Evolutionary conservation across 306 rosid species (phyloP).

Genomic region (barrel medic (Medicago truncatula)): MtrunA17r5.0-ANR NC_053049.1:42492001-42492500

Average conservation of each 20-base stretch:
- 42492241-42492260: constrained; percentile 46
- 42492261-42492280: constrained; percentile 53
- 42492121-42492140: constrained; percentile 62
- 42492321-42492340: constrained; percentile 25
- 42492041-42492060: constrained; percentile 58
- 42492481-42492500: constrained; percentile 6
- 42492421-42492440: constrained; percentile 12
- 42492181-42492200: constrained; percentile 57
- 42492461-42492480: not conserved
- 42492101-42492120: constrained; percentile 74
- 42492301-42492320: constrained; percentile 23
- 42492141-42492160: constrained; percentile 44
- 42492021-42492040: constrained; percentile 16
- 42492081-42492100: constrained; percentile 79
- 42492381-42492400: constrained; percentile 14
- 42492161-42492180: constrained; percentile 60
- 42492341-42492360: constrained; percentile 28
- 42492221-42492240: constrained; percentile 46
- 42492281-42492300: constrained; percentile 41
- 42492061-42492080: constrained; percentile 80
- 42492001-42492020: constrained; percentile 19
- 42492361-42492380: constrained; percentile 22
- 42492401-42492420: constrained; percentile 12
- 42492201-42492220: constrained; percentile 57
- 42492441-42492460: not conserved